Evolutionary conservation across 2,329 filamentous ascomycete genomes (phyloP).

Genomic region (Talaromyces amestolkiae): DNA sequence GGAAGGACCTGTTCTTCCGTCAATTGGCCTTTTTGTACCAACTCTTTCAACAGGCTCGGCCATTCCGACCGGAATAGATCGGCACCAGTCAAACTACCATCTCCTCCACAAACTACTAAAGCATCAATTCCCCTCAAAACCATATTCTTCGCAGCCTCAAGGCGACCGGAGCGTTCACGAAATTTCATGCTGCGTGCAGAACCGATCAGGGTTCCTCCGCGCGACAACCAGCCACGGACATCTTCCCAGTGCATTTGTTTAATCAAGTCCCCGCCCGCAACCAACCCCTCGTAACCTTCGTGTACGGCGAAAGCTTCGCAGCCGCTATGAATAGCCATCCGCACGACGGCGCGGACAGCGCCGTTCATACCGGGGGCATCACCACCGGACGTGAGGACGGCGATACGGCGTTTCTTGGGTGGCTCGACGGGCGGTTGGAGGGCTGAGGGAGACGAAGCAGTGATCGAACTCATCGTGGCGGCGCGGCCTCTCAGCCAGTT

Average conservation of each 20-base stretch:
- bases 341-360: slow-evolving; percentile 83
- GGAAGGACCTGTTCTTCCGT: slow-evolving; percentile 68
- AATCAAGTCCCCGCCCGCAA: slow-evolving; percentile 85
- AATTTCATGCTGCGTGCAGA: slow-evolving; percentile 92
- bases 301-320: slow-evolving; percentile 80
- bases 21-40: slow-evolving; percentile 72
- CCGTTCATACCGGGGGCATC: slow-evolving; percentile 96
- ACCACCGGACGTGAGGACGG: slow-evolving; percentile 90
- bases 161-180: slow-evolving; percentile 79
- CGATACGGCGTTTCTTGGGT: slow-evolving; percentile 65
- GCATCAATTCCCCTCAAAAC: slow-evolving; percentile 90
- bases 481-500: not conserved
- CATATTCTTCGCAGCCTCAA: slow-evolving; percentile 91
- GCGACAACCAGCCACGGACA: slow-evolving; percentile 88
- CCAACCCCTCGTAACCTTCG: slow-evolving; percentile 94
- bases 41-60: slow-evolving; percentile 81
- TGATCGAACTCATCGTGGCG: slow-evolving; percentile 26
- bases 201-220: slow-evolving; percentile 93
- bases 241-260: slow-evolving; percentile 86
- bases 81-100: slow-evolving; percentile 92
- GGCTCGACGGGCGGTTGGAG: slow-evolving; percentile 32
- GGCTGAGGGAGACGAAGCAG: not conserved
- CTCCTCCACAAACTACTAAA: slow-evolving; percentile 93
- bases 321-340: slow-evolving; percentile 81
- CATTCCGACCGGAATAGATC: slow-evolving; percentile 91